Conservation (phyloP, 148 eudicot species). For the Bassia scoparia region DNA sequence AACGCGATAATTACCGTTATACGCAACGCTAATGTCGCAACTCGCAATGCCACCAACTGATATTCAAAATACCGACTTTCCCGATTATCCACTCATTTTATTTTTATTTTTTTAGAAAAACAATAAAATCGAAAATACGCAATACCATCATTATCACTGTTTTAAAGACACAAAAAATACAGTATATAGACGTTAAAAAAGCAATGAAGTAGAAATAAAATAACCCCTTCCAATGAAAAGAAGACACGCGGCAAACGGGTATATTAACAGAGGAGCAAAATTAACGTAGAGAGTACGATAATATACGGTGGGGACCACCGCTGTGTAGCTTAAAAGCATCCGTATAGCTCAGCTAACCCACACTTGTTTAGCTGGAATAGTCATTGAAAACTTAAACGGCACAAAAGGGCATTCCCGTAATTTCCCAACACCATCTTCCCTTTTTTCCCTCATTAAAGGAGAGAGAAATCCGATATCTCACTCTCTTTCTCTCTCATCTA, state of each 20-base stretch:
- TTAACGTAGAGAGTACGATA: slow-evolving; percentile 25
- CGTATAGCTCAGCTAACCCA: slow-evolving; percentile 19
- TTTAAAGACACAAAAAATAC: too few relatives aligned
- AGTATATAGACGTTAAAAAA: not conserved
- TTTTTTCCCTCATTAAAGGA: slow-evolving; percentile 1
- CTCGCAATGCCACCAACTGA: slow-evolving; percentile 15
- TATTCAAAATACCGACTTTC: slow-evolving; percentile 21
- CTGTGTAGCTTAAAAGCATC: slow-evolving; percentile 21
- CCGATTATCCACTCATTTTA: too few relatives aligned
- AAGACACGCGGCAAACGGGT: not conserved
- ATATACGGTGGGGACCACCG: slow-evolving; percentile 1
- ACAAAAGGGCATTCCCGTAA: slow-evolving; percentile 25
- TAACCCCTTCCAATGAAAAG: not conserved
- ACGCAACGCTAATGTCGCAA: not conserved
- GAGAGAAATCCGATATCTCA: not conserved
- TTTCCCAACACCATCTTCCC: slow-evolving; percentile 2
- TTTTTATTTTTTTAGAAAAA: too few relatives aligned
- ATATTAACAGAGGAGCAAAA: not conserved
- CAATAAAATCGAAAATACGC: too few relatives aligned
- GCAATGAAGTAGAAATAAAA: not conserved
- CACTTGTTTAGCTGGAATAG: not conserved
- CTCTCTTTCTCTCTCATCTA: not conserved
- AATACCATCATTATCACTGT: too few relatives aligned
- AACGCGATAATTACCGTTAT: slow-evolving; percentile 7
- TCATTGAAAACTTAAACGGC: slow-evolving; percentile 21